phyloP scores from a whole-genome alignment of 2,329 filamentous ascomycete species.

The Diaporthe citrichinensis region DNA sequence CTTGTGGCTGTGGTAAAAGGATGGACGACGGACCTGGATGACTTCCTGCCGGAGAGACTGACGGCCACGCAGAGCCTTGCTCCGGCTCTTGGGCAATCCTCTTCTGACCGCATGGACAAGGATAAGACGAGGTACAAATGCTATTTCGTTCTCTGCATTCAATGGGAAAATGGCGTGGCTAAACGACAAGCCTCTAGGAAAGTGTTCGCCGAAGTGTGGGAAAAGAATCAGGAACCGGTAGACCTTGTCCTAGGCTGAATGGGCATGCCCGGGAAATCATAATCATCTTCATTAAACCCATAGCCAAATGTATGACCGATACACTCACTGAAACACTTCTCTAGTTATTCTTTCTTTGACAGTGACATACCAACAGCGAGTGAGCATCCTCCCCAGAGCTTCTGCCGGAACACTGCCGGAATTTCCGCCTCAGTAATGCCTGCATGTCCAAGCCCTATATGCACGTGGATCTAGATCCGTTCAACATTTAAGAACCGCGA shows the following conservation, averaged over 20 bases:
- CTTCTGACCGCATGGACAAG: neutral
- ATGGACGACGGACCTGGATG: neutral
- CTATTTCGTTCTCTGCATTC: neutral
- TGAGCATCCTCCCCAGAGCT: neutral
- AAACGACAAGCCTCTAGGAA: neutral
- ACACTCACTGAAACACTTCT: neutral
- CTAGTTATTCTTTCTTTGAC: neutral
- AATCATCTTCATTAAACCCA: neutral
- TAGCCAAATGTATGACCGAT: too few relatives aligned
- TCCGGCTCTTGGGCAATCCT: neutral
- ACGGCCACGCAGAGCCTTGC: neutral
- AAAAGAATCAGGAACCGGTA: neutral
- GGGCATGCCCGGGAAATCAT: neutral
- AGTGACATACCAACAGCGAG: neutral
- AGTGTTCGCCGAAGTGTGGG: neutral
- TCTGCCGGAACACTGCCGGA: neutral
- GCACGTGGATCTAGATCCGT: neutral
- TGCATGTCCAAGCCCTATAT: neutral
- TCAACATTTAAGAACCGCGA: neutral
- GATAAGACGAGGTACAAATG: neutral
- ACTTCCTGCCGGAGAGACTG: neutral
- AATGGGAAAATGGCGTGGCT: neutral
- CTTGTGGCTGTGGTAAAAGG: neutral
- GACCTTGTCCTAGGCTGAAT: neutral
- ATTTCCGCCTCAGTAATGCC: neutral